Conservation (phyloP, 148 eudicot genomes). For the Heliosperma pusillum region DNA sequence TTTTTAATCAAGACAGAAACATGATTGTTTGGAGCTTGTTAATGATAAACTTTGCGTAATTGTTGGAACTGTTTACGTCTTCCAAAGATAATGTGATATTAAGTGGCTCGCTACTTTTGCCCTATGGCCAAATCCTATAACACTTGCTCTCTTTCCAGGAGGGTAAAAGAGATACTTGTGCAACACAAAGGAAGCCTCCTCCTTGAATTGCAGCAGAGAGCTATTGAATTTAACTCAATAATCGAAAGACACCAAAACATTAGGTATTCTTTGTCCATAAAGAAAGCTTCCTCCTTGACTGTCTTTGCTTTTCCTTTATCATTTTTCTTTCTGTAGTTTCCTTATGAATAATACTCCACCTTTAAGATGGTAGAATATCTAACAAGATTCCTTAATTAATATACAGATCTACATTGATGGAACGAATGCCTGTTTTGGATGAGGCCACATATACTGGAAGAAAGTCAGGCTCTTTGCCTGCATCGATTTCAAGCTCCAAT, state of each 20-base stretch:
- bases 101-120: background rate
- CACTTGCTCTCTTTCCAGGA: slow-evolving; percentile 35
- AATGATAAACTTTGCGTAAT: background rate
- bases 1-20: background rate
- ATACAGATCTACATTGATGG: slow-evolving; percentile 72
- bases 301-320: slow-evolving; percentile 6
- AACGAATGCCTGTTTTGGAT: slow-evolving; percentile 96
- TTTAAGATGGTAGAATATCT: background rate
- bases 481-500: slow-evolving; percentile 57
- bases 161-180: slow-evolving; percentile 62
- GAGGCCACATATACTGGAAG: slow-evolving; percentile 86
- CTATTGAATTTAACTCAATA: slow-evolving; percentile 79
- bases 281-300: background rate
- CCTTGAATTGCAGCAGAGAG: slow-evolving; percentile 96
- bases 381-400: slow-evolving; percentile 20
- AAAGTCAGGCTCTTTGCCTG: slow-evolving; percentile 71
- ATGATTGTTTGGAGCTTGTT: background rate
- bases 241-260: slow-evolving; percentile 81
- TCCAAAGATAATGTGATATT: background rate
- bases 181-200: slow-evolving; percentile 80
- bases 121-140: slow-evolving; percentile 6
- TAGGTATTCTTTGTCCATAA: slow-evolving; percentile 31
- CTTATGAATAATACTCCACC: background rate
- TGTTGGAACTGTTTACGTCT: background rate
- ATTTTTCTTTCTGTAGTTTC: background rate